Percentiles rank a stretch among this genome's conserved stretches.
phyloP scores from a whole-genome alignment of 495 filamentous ascomycete species.

The Penicillium herquei region DNA sequence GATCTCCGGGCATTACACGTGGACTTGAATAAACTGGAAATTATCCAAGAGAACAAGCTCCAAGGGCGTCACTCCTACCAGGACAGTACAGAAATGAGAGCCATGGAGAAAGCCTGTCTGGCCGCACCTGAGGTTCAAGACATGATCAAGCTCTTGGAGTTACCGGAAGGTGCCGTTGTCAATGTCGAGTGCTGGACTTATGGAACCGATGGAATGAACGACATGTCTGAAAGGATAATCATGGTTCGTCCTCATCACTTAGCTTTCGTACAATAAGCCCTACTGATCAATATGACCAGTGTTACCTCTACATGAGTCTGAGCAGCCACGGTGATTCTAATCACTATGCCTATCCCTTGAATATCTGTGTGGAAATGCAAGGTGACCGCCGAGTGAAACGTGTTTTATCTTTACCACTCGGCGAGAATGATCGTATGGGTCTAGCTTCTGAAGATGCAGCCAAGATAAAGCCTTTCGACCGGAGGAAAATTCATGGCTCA shows the following conservation, averaged over 20 bases:
- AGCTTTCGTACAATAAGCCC: not conserved
- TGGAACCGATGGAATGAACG: too few species aligned
- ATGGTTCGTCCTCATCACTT: not conserved
- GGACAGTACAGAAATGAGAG: too few species aligned
- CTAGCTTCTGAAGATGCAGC: constrained; percentile 10
- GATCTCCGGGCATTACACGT: not conserved
- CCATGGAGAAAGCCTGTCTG: too few species aligned
- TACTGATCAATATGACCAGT: constrained; percentile 14
- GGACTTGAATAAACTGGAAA: too few species aligned
- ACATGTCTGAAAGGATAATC: too few species aligned
- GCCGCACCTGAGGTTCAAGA: too few species aligned
- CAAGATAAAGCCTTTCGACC: not conserved
- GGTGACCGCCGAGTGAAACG: constrained; percentile 39
- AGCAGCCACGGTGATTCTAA: constrained; percentile 44
- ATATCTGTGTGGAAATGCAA: constrained; percentile 59
- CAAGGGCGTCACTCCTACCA: too few species aligned
- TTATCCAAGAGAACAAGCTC: too few species aligned
- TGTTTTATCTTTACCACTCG: constrained; percentile 37
- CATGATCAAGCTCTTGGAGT: too few species aligned
- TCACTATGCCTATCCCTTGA: constrained; percentile 73
- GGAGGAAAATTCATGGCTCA: constrained; percentile 1
- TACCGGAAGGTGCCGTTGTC: too few species aligned
- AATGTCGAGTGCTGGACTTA: too few species aligned
- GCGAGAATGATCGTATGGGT: constrained; percentile 22
- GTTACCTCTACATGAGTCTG: constrained; percentile 33